Base-by-base conservation (phyloP, 1,284 basidiomycete genomes). In the Ganoderma sinense region DNA sequence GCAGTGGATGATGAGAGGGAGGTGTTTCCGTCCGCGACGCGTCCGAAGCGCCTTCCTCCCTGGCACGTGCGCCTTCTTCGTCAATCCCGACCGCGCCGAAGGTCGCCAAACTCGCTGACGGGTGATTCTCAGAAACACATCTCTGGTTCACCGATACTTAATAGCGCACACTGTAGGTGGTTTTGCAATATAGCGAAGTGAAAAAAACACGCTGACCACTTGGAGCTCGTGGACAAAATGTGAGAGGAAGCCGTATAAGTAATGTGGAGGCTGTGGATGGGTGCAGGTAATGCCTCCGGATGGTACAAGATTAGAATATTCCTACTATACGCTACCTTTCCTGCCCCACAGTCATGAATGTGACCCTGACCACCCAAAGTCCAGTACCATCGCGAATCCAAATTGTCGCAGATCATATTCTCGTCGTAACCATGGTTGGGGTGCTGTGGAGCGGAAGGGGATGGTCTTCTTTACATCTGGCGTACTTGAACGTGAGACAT, bases 321-420 rank as follows among this genome's bases (percentile, higher is more conserved):
- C 36, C 43, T 70, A 59, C 29, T 26, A 13, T 69, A 62, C 2
- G 18, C 33, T 51, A 23, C n/a, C 29, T 39, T 23, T 18, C 2
- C 18, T 18, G n/a, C 66, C 16, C 14, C 29, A n/a, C 20, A 16
- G 36, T 68, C 67, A 69, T 64, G 62, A 65, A 59, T 65, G 68
- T 11, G 63, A 72, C 45, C 75, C 71, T 39, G 86, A 84, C 91
- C 91, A 93, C 56, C 89, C 84, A 77, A 94, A 89, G 77, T 94
- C 93, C 62, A 94, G 67, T 31, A 93, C 82, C 69, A 94, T 81
- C 51, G 88, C 88, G 56, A 94, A 82, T 11, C 93, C 93, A 78
- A 91, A 89, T n/a, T 86, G 84, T 40, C 88, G 86, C 71, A 94
- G 79, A 76, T 94, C 91, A 75, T 92, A 89, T 77, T 91, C 88